Evolutionary conservation across 2,329 filamentous ascomycete genomes (phyloP).

Genomic region (Lomentospora prolificans): DNA sequence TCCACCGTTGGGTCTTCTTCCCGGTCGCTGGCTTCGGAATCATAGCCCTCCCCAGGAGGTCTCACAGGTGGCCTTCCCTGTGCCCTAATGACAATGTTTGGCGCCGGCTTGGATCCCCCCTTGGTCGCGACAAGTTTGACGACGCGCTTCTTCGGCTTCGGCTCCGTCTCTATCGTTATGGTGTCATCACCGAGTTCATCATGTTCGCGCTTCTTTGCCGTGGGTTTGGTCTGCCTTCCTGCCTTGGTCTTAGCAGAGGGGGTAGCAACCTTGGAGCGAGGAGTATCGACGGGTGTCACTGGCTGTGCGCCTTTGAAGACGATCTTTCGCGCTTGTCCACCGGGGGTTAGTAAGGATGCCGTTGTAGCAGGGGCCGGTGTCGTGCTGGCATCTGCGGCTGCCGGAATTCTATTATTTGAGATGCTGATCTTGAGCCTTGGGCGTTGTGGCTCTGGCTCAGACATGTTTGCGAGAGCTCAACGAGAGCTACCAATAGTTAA

Average conservation of each 20-base stretch:
- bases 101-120: conserved; percentile 13
- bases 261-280: conserved; percentile 13
- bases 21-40: conserved; percentile 87
- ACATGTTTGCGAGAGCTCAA: background rate
- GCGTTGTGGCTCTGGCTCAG: conserved; percentile 12
- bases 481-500: background rate
- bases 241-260: conserved; percentile 45
- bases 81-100: conserved; percentile 42
- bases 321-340: conserved; percentile 22
- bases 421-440: conserved; percentile 18
- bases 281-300: conserved; percentile 22
- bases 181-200: conserved; percentile 42
- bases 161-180: conserved; percentile 11
- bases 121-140: background rate
- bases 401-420: conserved; percentile 12
- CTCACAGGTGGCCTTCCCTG: conserved; percentile 60
- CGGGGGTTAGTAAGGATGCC: conserved; percentile 6
- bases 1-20: conserved; percentile 84
- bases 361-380: conserved; percentile 14
- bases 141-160: conserved; percentile 14
- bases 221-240: conserved; percentile 49
- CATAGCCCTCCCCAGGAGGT: conserved; percentile 80
- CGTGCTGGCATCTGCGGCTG: conserved; percentile 11
- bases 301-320: conserved; percentile 30
- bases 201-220: conserved; percentile 51